Percentiles rank a stretch among this genome's conserved stretches.
Conservation (phyloP, 2,329 filamentous ascomycete genomes). For the Pleoardoris graminearum region DNA sequence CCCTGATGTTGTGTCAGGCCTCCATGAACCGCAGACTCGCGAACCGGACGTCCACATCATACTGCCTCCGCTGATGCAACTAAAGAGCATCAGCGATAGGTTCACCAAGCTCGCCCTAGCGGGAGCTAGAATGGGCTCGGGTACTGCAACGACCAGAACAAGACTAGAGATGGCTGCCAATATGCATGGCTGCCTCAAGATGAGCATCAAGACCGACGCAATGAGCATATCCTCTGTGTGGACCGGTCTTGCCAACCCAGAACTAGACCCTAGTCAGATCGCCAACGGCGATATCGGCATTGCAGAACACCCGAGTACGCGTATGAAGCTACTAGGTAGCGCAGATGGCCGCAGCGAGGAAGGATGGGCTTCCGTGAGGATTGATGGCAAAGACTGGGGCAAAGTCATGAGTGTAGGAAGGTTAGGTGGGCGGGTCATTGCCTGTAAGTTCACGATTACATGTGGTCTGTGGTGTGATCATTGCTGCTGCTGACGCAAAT, state of each 20-base stretch:
- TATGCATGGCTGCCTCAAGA: slow-evolving; percentile 84
- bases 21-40: slow-evolving; percentile 87
- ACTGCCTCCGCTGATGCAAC: slow-evolving; percentile 80
- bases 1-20: slow-evolving; percentile 80
- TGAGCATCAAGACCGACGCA: slow-evolving; percentile 80
- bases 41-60: slow-evolving; percentile 95
- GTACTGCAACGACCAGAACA: slow-evolving; percentile 32
- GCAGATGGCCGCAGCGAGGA: slow-evolving; percentile 70
- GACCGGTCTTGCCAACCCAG: slow-evolving; percentile 83
- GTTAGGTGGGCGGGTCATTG: slow-evolving; percentile 87
- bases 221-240: slow-evolving; percentile 85
- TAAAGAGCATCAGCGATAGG: slow-evolving; percentile 92
- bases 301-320: slow-evolving; percentile 78
- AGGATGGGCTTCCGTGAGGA: slow-evolving; percentile 84
- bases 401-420: slow-evolving; percentile 90
- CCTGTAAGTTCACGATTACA: slow-evolving; percentile 62
- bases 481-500: background rate
- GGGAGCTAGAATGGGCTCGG: slow-evolving; percentile 42
- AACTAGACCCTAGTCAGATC: slow-evolving; percentile 78
- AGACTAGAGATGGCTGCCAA: slow-evolving; percentile 88
- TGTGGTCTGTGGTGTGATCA: background rate
- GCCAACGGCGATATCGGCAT: slow-evolving; percentile 66
- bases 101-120: slow-evolving; percentile 77
- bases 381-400: slow-evolving; percentile 94
- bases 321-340: slow-evolving; percentile 65